phyloP scores from a whole-genome alignment of 2,329 filamentous ascomycete genomes.

The Clathrospora elynae region DNA sequence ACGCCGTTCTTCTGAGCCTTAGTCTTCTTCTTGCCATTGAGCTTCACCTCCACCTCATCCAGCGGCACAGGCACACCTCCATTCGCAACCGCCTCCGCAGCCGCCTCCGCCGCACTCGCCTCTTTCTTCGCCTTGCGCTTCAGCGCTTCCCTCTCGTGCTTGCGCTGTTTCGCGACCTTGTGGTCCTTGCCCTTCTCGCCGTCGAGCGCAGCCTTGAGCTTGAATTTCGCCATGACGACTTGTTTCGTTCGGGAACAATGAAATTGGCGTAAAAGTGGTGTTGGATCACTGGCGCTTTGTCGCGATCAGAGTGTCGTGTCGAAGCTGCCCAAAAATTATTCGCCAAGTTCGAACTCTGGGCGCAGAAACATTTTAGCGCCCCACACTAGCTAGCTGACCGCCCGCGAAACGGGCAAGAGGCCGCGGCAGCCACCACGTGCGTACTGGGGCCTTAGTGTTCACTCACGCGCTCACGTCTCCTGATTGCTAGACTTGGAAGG shows the following conservation, averaged over 20 bases:
- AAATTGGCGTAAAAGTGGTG: background rate
- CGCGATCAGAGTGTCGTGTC: constrained; percentile 20
- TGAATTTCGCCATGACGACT: constrained; percentile 53
- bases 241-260: background rate
- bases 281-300: constrained; percentile 3
- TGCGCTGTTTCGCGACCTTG: constrained; percentile 69
- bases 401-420: constrained; percentile 31
- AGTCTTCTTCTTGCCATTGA: constrained; percentile 42
- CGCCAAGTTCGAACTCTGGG: constrained; percentile 43
- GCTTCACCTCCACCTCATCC: constrained; percentile 36
- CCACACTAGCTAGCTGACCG: constrained; percentile 39
- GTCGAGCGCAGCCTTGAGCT: constrained; percentile 64
- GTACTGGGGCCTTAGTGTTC: constrained; percentile 16
- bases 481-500: background rate
- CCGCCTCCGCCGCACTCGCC: constrained; percentile 9
- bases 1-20: constrained; percentile 44
- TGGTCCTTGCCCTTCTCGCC: constrained; percentile 68
- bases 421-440: constrained; percentile 36
- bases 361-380: constrained; percentile 37
- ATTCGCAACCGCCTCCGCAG: constrained; percentile 25
- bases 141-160: constrained; percentile 16
- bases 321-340: constrained; percentile 36
- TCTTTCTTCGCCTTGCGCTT: constrained; percentile 16
- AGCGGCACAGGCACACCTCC: constrained; percentile 37
- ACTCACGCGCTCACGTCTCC: constrained; percentile 4